Conservation (phyloP, 371 early-diverging fungal genomes). For the Mortierella sp. region DNA sequence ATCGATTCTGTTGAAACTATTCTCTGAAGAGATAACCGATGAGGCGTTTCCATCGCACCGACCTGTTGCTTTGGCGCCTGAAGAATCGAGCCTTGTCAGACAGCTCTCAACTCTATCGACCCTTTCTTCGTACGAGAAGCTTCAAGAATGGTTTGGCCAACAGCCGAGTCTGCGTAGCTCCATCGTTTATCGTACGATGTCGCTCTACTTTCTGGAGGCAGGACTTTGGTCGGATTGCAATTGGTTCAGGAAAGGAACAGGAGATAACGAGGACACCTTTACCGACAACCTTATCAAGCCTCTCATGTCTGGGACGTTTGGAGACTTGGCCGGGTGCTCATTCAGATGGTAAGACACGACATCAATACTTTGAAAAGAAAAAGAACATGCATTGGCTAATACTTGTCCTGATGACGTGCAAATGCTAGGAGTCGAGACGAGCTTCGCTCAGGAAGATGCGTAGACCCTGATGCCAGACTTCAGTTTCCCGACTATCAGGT, state of each 20-base stretch:
- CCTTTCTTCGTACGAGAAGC: background rate
- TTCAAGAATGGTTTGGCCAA: background rate
- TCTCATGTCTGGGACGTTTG: too few species aligned
- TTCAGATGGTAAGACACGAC: too few species aligned
- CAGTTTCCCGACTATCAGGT: conserved; percentile 24
- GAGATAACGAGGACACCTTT: too few species aligned
- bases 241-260: too few species aligned
- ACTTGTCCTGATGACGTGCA: background rate
- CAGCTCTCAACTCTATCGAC: background rate
- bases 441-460: background rate
- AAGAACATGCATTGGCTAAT: too few species aligned
- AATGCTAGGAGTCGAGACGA: conserved; percentile 4
- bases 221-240: background rate
- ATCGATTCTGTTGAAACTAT: conserved; percentile 1
- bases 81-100: background rate
- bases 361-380: too few species aligned
- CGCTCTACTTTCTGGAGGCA: background rate
- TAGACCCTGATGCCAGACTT: background rate
- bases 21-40: conserved; percentile 3
- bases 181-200: background rate
- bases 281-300: too few species aligned
- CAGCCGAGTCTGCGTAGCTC: background rate
- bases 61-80: too few species aligned
- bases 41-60: too few species aligned
- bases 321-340: too few species aligned